Evolutionary conservation across 495 filamentous ascomycete genomes (phyloP).

Genomic region (Choiromyces venosus): DNA sequence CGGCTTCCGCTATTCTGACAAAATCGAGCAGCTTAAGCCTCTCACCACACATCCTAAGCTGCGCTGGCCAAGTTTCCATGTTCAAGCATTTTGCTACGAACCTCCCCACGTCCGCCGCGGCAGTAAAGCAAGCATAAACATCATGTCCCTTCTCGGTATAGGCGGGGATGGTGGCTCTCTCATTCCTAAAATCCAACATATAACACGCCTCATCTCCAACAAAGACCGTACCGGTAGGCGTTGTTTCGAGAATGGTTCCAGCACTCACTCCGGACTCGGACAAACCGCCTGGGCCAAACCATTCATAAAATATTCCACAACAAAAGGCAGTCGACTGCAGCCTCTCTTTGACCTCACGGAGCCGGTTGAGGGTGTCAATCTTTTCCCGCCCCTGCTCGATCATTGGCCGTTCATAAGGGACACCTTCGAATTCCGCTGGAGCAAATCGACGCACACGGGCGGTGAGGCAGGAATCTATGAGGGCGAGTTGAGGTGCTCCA

Average conservation of each 20-base stretch:
- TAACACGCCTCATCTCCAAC: conserved; percentile 54
- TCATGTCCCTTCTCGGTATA: conserved; percentile 48
- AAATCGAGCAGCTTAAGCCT: conserved; percentile 53
- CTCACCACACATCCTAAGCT: conserved; percentile 61
- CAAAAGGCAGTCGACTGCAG: conserved; percentile 64
- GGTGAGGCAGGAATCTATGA: conserved; percentile 64
- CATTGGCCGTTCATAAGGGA: conserved; percentile 45
- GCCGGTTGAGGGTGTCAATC: conserved; percentile 51
- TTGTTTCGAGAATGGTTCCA: conserved; percentile 28
- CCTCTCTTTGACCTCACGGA: conserved; percentile 47
- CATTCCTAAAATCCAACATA: conserved; percentile 56
- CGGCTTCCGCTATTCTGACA: conserved; percentile 46
- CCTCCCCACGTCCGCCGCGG: conserved; percentile 59
- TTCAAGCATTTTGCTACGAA: conserved; percentile 61
- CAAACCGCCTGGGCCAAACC: conserved; percentile 63
- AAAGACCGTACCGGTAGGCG: conserved; percentile 13
- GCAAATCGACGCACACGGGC: conserved; percentile 63
- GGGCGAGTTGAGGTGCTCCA: conserved; percentile 58
- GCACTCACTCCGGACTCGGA: conserved; percentile 49
- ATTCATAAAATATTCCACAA: conserved; percentile 71
- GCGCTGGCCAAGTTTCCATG: conserved; percentile 58
- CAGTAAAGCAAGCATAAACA: conserved; percentile 59
- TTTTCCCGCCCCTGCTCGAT: conserved; percentile 53
- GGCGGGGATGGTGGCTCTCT: conserved; percentile 56
- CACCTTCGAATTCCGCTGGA: conserved; percentile 70